Conservation (phyloP, 2,329 filamentous ascomycete genomes). For the Hypoxylon sp. region DNA sequence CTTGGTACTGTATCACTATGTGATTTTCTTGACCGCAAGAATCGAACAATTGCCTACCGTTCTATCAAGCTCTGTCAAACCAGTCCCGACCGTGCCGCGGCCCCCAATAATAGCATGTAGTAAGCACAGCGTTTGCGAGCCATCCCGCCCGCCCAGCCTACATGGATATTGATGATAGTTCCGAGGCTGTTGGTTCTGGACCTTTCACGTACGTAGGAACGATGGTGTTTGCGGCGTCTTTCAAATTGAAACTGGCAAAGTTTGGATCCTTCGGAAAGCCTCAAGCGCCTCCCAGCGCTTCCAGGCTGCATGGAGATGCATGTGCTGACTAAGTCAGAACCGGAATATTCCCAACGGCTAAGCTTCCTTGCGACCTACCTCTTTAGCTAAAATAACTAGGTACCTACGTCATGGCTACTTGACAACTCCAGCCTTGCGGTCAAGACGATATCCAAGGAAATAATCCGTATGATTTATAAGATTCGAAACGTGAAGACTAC, state of each 20-base stretch:
- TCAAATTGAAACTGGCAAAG: constrained; percentile 6
- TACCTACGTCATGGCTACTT: constrained; percentile 9
- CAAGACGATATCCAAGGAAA: background rate
- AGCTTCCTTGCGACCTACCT: background rate
- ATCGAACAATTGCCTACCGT: background rate
- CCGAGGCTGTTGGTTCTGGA: constrained; percentile 28
- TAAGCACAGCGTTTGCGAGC: constrained; percentile 39
- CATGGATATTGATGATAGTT: constrained; percentile 23
- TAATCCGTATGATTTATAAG: background rate
- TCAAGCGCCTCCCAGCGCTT: background rate
- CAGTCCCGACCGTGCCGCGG: constrained; percentile 28
- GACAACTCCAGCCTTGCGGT: constrained; percentile 4
- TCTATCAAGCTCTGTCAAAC: constrained; percentile 11
- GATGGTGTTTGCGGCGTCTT: constrained; percentile 26
- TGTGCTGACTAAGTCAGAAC: constrained; percentile 9
- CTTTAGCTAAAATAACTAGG: constrained; percentile 1
- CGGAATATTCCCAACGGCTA: background rate
- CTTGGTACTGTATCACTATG: constrained; percentile 6
- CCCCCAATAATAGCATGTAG: constrained; percentile 26
- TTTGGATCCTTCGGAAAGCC: constrained; percentile 5
- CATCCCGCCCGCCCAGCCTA: constrained; percentile 17
- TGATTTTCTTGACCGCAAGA: constrained; percentile 19
- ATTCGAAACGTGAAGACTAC: background rate
- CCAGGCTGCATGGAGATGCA: background rate
- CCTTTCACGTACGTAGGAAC: constrained; percentile 15